These are phyloP conservation scores for Parastagonospora avenae DNA, from an alignment of 2,329 filamentous ascomycete genomes.

Conservation along the genomic window DNA sequence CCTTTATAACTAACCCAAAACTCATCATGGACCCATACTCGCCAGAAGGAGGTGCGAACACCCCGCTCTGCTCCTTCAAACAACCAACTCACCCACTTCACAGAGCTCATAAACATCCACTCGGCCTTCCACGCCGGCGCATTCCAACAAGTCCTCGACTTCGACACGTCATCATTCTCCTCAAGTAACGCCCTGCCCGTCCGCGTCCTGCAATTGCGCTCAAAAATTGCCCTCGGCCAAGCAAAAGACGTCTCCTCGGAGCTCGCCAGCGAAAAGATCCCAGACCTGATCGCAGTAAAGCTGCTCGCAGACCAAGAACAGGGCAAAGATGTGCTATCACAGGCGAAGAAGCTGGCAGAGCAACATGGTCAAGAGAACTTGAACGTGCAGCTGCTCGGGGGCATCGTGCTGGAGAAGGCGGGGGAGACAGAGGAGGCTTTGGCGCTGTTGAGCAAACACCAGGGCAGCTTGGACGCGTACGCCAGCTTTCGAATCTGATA, in stretches of 20 bases:
- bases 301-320: constrained; percentile 70
- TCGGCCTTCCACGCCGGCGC: constrained; percentile 76
- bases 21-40: constrained; percentile 62
- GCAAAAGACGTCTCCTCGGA: constrained; percentile 73
- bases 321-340: constrained; percentile 53
- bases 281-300: constrained; percentile 76
- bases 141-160: constrained; percentile 84
- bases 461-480: constrained; percentile 79
- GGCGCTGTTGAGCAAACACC: constrained; percentile 77
- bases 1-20: not conserved
- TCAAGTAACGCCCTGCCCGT: constrained; percentile 77
- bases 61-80: constrained; percentile 1
- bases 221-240: constrained; percentile 82
- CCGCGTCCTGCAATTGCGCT: constrained; percentile 77
- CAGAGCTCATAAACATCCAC: constrained; percentile 71
- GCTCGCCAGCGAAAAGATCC: constrained; percentile 64
- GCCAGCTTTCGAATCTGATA: not conserved
- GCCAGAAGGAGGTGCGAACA: constrained; percentile 62
- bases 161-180: constrained; percentile 80
- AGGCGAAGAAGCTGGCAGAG: constrained; percentile 72
- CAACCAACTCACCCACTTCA: constrained; percentile 16
- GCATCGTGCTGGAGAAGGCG: constrained; percentile 78
- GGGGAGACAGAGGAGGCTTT: constrained; percentile 87
- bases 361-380: constrained; percentile 70
- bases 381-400: constrained; percentile 79